Percentiles rank a stretch among this genome's conserved stretches.
These are phyloP conservation scores for Stephanodiscus minutulus DNA, from an alignment of 108 stramenopile genomes.

Conservation along the genomic window DNA sequence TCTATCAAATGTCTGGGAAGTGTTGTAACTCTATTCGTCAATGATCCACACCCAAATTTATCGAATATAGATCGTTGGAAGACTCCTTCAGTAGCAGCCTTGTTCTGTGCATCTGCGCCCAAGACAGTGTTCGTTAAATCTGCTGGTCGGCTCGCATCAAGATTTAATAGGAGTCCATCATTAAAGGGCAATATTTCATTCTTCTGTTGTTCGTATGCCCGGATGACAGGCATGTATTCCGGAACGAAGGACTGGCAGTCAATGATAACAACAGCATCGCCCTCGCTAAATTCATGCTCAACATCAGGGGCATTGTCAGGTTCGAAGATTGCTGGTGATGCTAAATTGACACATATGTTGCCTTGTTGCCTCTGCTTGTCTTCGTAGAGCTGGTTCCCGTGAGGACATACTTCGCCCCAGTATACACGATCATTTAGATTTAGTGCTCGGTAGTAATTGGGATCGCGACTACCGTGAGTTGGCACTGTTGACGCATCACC, in stretches of 20 bases:
- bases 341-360: constrained; percentile 35
- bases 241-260: constrained; percentile 49
- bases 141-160: constrained; percentile 26
- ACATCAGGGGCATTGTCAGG: constrained; percentile 34
- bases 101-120: constrained; percentile 22
- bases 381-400: constrained; percentile 34
- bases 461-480: not conserved
- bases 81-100: constrained; percentile 16
- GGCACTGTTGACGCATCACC: constrained; percentile 12
- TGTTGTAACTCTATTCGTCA: constrained; percentile 6
- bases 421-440: constrained; percentile 17
- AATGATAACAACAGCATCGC: constrained; percentile 36
- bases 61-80: constrained; percentile 19
- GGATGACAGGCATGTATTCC: constrained; percentile 45
- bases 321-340: constrained; percentile 16
- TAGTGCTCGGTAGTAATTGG: constrained; percentile 12
- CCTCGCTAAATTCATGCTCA: constrained; percentile 23
- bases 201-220: constrained; percentile 38
- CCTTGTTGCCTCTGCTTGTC: constrained; percentile 27
- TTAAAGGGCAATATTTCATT: constrained; percentile 35
- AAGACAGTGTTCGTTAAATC: constrained; percentile 35
- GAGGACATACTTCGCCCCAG: constrained; percentile 42
- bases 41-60: not conserved
- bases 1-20: constrained; percentile 11
- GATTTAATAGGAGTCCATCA: constrained; percentile 37